Base-by-base conservation (phyloP, 495 filamentous ascomycete genomes). In the Aspergillus cavernicola region DNA sequence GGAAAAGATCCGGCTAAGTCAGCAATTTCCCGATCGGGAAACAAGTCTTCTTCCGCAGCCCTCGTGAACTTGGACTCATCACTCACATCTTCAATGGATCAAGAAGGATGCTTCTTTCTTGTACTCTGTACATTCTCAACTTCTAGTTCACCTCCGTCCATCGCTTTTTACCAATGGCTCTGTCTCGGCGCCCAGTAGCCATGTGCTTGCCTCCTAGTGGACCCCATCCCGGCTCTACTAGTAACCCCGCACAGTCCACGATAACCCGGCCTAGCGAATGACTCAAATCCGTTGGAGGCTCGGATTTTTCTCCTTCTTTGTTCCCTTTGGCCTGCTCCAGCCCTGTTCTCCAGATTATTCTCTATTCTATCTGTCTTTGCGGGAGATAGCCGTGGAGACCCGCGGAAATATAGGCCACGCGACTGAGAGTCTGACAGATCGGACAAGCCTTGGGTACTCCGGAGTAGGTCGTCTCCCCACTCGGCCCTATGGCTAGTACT, bases 401-500 rank as follows among this genome's bases (percentile, higher is more conserved):
- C 31, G 44, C 37, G 40, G 50, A 37, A 41, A 53, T 44, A 18
- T 33, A 10, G 18, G 23, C 32, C 19, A 38, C 11, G 11, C 16
- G 39, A 42, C 39, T 26, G 5, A 29, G 26, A 10, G 39, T 23
- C 39, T 13, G 39, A 26, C 20, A 8, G 13, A n/a, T 10, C 16
- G 10, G 3, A 26, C 11, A 13, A 22, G 29, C 19, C 19, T 50
- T 39, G 46, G 31, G 12, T 11, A 33, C 31, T 33, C n/a, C n/a
- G 31, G 31, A 33, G 31, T 33, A 29, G 26, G 9, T n/a, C n/a
- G n/a, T n/a, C n/a, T n/a, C n/a, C n/a, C n/a, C n/a, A n/a, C 24
- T 28, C 9, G 24, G 24, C 24, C 24, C 4, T 9, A 33, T 65
- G 64, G 35, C 55, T 15, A 42, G 55, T 41, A 56, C 59, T 57